phyloP scores from a whole-genome alignment of 805 yeast species.

The Candida krabiensis region DNA sequence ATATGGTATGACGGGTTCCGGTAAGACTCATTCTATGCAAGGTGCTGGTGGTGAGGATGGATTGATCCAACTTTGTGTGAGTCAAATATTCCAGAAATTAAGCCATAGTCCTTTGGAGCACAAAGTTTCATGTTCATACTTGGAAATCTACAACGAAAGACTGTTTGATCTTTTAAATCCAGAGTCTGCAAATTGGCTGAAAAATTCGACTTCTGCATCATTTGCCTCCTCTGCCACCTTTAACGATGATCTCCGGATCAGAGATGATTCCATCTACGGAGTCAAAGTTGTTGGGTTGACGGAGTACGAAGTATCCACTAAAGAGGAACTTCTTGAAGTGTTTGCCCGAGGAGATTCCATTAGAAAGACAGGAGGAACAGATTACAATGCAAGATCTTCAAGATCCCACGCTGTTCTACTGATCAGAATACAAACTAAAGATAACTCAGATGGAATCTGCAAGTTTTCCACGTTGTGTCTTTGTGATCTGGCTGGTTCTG shows the following conservation, averaged over 20 bases:
- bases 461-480: slow-evolving; percentile 65
- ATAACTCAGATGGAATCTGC: slow-evolving; percentile 39
- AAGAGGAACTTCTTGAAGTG: slow-evolving; percentile 58
- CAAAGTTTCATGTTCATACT: slow-evolving; percentile 63
- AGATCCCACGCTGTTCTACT: slow-evolving; percentile 90
- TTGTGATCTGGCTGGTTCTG: slow-evolving; percentile 98
- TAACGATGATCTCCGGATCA: slow-evolving; percentile 61
- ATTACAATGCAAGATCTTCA: slow-evolving; percentile 82
- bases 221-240: slow-evolving; percentile 4
- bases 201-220: slow-evolving; percentile 9
- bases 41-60: slow-evolving; percentile 68
- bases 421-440: slow-evolving; percentile 52
- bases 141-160: slow-evolving; percentile 87
- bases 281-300: slow-evolving; percentile 73
- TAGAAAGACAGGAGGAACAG: slow-evolving; percentile 85
- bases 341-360: slow-evolving; percentile 70
- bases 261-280: slow-evolving; percentile 75
- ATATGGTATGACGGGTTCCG: slow-evolving; percentile 93
- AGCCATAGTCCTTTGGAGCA: slow-evolving; percentile 33
- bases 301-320: slow-evolving; percentile 55
- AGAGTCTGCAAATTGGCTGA: slow-evolving; percentile 25
- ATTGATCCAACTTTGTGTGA: slow-evolving; percentile 66
- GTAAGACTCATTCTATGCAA: slow-evolving; percentile 86
- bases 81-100: slow-evolving; percentile 55
- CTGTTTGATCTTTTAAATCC: slow-evolving; percentile 70